Conservation (phyloP, 192 early-diverging fungal species). For the Phycomyces blakesleeanus region DNA sequence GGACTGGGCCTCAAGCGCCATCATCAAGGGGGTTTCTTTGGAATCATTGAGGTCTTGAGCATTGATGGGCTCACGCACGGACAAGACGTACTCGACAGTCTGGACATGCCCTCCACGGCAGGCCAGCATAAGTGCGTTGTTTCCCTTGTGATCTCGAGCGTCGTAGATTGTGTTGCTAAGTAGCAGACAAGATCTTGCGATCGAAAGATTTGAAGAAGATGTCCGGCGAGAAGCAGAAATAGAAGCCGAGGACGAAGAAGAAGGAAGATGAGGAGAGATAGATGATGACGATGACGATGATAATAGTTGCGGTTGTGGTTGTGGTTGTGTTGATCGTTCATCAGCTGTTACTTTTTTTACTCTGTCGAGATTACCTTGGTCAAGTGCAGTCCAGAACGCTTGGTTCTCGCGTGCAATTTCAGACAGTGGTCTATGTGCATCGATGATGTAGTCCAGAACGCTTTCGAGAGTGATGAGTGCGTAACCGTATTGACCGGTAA, state of each 20-base stretch:
- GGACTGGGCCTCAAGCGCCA: conserved; percentile 26
- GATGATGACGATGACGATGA: no score
- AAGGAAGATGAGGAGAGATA: no score
- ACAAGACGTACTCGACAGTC: conserved; percentile 26
- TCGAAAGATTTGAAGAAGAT: no score
- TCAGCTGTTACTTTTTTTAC: no score
- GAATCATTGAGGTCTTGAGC: conserved; percentile 34
- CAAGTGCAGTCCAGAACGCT: conserved; percentile 31
- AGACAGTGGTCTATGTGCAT: conserved; percentile 26
- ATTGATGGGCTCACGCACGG: conserved; percentile 2
- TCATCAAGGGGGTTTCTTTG: conserved; percentile 39
- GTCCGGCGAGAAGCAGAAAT: no score
- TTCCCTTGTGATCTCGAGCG: conserved; percentile 39
- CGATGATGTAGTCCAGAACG: conserved; percentile 39
- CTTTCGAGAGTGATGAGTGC: conserved; percentile 48
- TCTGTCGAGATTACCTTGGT: conserved; percentile 28
- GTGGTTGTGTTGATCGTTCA: no score
- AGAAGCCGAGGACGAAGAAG: no score
- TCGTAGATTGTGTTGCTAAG: conserved; percentile 11
- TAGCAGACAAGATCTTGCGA: no score
- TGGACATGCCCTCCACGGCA: conserved; percentile 29
- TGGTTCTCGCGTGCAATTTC: conserved; percentile 36
- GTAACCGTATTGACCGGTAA: conserved; percentile 42
- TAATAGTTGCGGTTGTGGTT: no score
- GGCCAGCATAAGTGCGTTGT: conserved; percentile 38